These are phyloP conservation scores for Fusarium nematophilum DNA, from an alignment of 2,329 filamentous ascomycete genomes.

Conservation along the genomic window DNA sequence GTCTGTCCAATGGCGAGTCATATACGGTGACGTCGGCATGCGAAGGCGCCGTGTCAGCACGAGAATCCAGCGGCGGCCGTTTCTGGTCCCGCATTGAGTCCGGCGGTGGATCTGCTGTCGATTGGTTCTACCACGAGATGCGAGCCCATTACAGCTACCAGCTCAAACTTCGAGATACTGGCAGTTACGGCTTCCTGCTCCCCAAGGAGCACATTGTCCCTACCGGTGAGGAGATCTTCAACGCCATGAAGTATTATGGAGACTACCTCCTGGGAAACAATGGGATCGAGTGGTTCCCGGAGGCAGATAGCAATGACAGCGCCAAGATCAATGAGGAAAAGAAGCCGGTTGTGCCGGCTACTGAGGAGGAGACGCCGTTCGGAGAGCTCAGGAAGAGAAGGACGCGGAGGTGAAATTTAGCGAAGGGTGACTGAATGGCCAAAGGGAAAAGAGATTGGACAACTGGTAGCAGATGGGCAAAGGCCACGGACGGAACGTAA, in stretches of 20 bases:
- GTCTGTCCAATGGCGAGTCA: constrained; percentile 78
- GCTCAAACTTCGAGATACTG: constrained; percentile 92
- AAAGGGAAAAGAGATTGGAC: constrained; percentile 2
- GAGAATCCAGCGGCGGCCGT: constrained; percentile 37
- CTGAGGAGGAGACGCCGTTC: constrained; percentile 25
- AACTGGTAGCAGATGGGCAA: constrained; percentile 15
- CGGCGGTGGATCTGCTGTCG: constrained; percentile 86
- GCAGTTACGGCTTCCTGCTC: constrained; percentile 92
- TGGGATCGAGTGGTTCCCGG: constrained; percentile 64
- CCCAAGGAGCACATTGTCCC: constrained; percentile 89
- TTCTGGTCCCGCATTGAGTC: constrained; percentile 69
- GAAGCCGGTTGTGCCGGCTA: background rate
- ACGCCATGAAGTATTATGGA: constrained; percentile 85
- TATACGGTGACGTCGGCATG: constrained; percentile 88
- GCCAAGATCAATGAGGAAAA: constrained; percentile 23
- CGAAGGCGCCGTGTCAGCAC: constrained; percentile 73
- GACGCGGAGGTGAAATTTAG: constrained; percentile 42
- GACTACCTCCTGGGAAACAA: constrained; percentile 80
- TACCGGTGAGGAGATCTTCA: constrained; percentile 87
- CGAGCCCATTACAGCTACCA: constrained; percentile 88
- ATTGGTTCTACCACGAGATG: constrained; percentile 95
- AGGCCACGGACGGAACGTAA: constrained; percentile 27
- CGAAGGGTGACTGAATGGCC: constrained; percentile 1
- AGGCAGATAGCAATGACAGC: constrained; percentile 39
- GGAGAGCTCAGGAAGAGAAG: constrained; percentile 48